Base-by-base conservation (phyloP, 768 basidiomycete species). In the Lentinula lateritia region DNA sequence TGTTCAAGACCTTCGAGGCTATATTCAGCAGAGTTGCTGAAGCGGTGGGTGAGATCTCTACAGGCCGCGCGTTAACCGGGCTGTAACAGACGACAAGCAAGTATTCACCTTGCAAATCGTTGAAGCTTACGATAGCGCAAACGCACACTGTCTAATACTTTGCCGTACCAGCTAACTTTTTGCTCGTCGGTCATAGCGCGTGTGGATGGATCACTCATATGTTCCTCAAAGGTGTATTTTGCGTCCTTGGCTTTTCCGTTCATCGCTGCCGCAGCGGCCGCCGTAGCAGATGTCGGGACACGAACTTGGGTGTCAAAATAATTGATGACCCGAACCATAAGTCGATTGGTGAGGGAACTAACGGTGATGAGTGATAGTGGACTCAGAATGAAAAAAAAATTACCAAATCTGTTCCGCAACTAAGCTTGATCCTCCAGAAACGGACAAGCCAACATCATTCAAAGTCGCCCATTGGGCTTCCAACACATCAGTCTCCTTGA, bases 401-500 rank as follows among this genome's bases (percentile, higher is more conserved):
- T 69, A 96, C 96, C 94, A 96, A 66, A 98, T 84, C 68, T 97
- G 93, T 74, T 98, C 96, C 10, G 95, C 95, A 9, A 99, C 95
- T 4, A 96, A 77, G 57, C 90, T 75, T 18, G 96, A 94, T 23
- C 95, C 97, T 5, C 92, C 92, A 18, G 85, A 79, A 8, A 94
- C 89, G 41, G 88, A 91, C 71, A 95, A 79, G 61, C 93, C 94
- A 56, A 96, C 93, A 71, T 92, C 92, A 65, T 91, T 92, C 74
- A 98, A 88, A 20, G 96, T 95, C 18, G 91, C 89, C 92, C 95
- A 96, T 68, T 98, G 95, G 6, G 90, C 88, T 70, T 99, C 96
- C 41, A 99, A 80, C n/a, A 98, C 87, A 71, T 98, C 96, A 0
- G 95, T 97, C 78, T 99, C 97, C 70, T 95, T 94, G 80, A 98